Evolutionary conservation across 1,284 basidiomycete species (phyloP), one percentile per base, ranked within the genome.

Genomic region (Pyrrhoderma noxium): DNA sequence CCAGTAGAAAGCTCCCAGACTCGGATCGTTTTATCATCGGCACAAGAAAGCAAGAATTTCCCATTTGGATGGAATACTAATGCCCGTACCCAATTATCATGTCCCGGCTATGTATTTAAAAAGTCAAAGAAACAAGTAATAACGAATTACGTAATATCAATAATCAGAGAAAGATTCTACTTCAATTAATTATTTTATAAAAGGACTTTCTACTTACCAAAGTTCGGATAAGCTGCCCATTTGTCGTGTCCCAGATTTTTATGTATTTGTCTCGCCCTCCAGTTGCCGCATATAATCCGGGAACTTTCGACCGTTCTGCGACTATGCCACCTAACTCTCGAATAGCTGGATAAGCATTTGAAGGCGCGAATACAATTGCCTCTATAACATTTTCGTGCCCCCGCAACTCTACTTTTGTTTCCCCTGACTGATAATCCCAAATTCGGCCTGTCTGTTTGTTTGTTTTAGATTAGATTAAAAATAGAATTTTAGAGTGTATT

Each of bases 311-410:
- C 66, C 60, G 45, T 13, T 54, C 53, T 13, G 55, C 56, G 34
- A 64, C 61, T 42, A 79, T 64, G 0, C 77, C 77, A 1, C 70
- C 71, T 3, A 85, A 63, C 57, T 80, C 77, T 22, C 80, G 68
- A 35, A 90, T 78, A 1, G 79, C 74, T 1, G 79, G 65, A 56
- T 82, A 77, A 0, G 80, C 66, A 3, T 67, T 62, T 0, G 72
- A 63, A 0, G 85, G 85, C 5, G 80, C 83, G 59, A 88, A 87
- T 2, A 77, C 74, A 4, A 77, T 81, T 31, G 71, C 73, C 59
- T 89, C 85, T n/a, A 89, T 74, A 2, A 82, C 80, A 61, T 89
- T 81, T 38, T 88, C 85, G 60, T 90, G 86, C 1, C 84, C 87
- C 11, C 85, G 68, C 43, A 89, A 66, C 57, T 88, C 85, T 49